A percentile compares a stretch with the other conserved stretches of the same genome.
Conservation (phyloP, 805 yeast genomes). For the Saturnispora hagleri region DNA sequence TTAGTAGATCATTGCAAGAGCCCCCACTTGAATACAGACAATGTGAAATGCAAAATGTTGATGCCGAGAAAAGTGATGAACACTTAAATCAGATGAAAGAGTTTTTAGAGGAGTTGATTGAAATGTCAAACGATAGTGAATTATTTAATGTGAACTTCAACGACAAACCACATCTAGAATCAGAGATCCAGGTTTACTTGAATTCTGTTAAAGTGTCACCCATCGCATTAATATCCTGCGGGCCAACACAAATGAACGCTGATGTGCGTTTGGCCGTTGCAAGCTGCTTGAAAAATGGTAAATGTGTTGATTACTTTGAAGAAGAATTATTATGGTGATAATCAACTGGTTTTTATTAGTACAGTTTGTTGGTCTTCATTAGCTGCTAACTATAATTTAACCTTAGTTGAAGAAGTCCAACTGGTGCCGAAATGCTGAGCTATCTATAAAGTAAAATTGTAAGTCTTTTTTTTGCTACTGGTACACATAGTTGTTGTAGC, state of each 20-base stretch:
- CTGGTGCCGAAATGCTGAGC: neutral
- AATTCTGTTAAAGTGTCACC: constrained; percentile 10
- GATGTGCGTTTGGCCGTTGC: constrained; percentile 28
- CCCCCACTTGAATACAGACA: constrained; percentile 10
- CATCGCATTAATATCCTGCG: constrained; percentile 30
- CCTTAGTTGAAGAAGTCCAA: neutral
- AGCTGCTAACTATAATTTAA: no score
- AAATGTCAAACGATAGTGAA: constrained; percentile 11
- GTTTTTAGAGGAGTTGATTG: constrained; percentile 1
- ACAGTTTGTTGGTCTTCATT: no score
- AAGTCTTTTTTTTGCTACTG: neutral
- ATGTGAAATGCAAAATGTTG: neutral
- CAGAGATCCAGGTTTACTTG: constrained; percentile 17
- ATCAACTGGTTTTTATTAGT: no score
- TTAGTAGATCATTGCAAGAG: constrained; percentile 21
- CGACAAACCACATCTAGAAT: constrained; percentile 20
- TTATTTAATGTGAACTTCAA: constrained; percentile 18
- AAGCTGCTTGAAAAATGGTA: constrained; percentile 19
- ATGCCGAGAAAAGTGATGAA: neutral
- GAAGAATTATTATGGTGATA: constrained; percentile 30
- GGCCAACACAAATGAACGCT: constrained; percentile 27
- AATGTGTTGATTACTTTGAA: constrained; percentile 29
- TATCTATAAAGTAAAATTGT: neutral
- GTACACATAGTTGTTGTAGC: neutral
- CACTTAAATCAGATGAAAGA: neutral